Evolutionary conservation across 176 grass and related monocot genomes (phyloP), one percentile per base, ranked within the genome.

Genomic region (Paspalum notatum): DNA sequence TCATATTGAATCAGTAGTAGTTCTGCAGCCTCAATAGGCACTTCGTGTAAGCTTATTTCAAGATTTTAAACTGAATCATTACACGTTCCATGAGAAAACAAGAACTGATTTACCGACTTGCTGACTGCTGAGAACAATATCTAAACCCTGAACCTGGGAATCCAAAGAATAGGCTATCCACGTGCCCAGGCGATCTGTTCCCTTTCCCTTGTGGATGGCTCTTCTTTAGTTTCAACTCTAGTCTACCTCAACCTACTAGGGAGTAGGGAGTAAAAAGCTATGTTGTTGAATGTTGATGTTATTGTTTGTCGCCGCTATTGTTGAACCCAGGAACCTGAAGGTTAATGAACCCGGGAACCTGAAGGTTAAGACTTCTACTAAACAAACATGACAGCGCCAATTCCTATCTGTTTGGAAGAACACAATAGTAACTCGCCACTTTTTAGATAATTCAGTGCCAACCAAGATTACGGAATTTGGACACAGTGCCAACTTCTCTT

Each of bases 21-120:
- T 52, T 81, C 21, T 70, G 13, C 17, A 66, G 40, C 45, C 82
- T 87, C 65, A n/a, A n/a, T n/a, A n/a, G n/a, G n/a, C n/a, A n/a
- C n/a, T n/a, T n/a, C n/a, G n/a, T n/a, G n/a, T 13, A 50, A 76
- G 37, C 21, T 81, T 0, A 70, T 87, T 41, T 79, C 18, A 32
- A 22, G 16, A 62, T 53, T 51, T 75, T 26, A 76, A 32, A 41
- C 42, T 4, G n/a, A 49, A 86, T 67, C 41, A 4, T 27, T 76
- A 9, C 27, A 62, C 12, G 25, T 60, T 77, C 14, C 16, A 74
- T 66, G 37, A 6, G 5, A 44, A 52, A 20, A 41, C 38, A 48
- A 58, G 18, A 24, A 68, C 24, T 38, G 42, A 27, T 32, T 32
- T 32, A 32, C 32, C 3, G 32, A 32, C 32, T 32, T 32, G 32